Evolutionary conservation across 768 basidiomycete species (phyloP), one percentile per base, ranked within the genome.

Genomic region (Collybia mongolica): DNA sequence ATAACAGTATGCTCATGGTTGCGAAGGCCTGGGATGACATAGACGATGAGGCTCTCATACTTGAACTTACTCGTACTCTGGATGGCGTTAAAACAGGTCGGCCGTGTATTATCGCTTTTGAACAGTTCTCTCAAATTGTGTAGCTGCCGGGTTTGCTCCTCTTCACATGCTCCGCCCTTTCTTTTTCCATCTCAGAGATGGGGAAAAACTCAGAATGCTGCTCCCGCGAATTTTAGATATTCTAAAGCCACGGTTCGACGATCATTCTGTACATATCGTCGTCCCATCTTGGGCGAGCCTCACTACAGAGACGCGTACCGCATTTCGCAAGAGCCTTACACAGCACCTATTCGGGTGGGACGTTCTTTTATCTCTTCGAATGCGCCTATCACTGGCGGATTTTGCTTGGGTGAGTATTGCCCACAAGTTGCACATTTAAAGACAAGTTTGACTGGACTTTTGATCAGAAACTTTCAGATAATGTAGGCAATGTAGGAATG

Each of bases 341-440:
- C 72, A 69, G 7, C 79, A 86, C 60, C 65, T 90, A 12, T 89
- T 82, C 59, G 87, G 88, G 1, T 83, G 77, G 73, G 74, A 81
- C 44, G 63, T 63, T 41, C 60, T 87, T 19, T 61, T 81, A 36
- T 73, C 72, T 0, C 66, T 83, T 28, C 75, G 86, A 43, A 72
- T 87, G 72, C 69, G 78, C 38, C 70, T 88, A 46, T 72, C 79
- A 6, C 52, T 82, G 18, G 73, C 77, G 1, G 80, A 81, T 64
- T 73, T 74, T 53, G 63, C 70, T 37, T 78, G 77, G 77, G 79
- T 80, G 50, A 23, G 68, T 59, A 6, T 3, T n/a, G 26, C 23
- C 19, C 7, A n/a, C 15, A 15, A 28, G 9, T 12, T 9, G 6
- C 7, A 2, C 11, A 11, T 32, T 32, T 28, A 28, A 5, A 14